Evolutionary conservation across 192 early-diverging fungal genomes (phyloP).

Genomic region (Linnemannia zychae): DNA sequence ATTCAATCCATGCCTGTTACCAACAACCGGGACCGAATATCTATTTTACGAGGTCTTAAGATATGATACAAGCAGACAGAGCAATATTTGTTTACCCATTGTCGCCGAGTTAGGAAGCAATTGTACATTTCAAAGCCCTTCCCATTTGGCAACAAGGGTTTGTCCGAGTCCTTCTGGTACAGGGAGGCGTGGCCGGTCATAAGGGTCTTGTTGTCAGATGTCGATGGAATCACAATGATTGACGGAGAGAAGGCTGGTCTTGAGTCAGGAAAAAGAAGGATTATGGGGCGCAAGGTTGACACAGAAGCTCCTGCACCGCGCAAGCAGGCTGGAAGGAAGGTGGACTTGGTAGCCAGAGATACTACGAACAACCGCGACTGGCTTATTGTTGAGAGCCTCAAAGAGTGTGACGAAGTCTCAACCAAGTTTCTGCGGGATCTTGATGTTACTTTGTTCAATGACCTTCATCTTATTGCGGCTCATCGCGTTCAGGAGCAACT

Average conservation of each 20-base stretch:
- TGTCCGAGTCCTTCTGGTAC: slow-evolving; percentile 42
- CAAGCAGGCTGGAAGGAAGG: slow-evolving; percentile 31
- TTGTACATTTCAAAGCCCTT: slow-evolving; percentile 41
- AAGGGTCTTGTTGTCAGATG: slow-evolving; percentile 38
- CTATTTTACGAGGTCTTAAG: too few species aligned
- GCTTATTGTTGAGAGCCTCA: slow-evolving; percentile 37
- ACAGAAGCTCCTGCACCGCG: slow-evolving; percentile 16
- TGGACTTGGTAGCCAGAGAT: slow-evolving; percentile 42
- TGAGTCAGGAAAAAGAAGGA: slow-evolving; percentile 34
- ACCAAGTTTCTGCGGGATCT: slow-evolving; percentile 42
- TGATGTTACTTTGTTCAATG: slow-evolving; percentile 40
- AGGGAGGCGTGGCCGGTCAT: slow-evolving; percentile 41
- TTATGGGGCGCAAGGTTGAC: slow-evolving; percentile 23
- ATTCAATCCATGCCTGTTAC: too few species aligned
- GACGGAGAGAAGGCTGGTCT: slow-evolving; percentile 52
- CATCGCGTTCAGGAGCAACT: slow-evolving; percentile 42
- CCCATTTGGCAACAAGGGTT: slow-evolving; percentile 42
- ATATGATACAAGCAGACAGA: too few species aligned
- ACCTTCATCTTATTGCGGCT: slow-evolving; percentile 42
- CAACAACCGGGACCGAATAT: too few species aligned
- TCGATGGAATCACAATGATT: slow-evolving; percentile 47
- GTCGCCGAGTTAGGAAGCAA: too few species aligned
- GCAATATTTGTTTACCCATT: too few species aligned
- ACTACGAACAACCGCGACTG: slow-evolving; percentile 29
- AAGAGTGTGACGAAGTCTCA: slow-evolving; percentile 42